Evolutionary conservation across 768 basidiomycete species (phyloP).

Genomic region (Tricholoma bakamatsutake): DNA sequence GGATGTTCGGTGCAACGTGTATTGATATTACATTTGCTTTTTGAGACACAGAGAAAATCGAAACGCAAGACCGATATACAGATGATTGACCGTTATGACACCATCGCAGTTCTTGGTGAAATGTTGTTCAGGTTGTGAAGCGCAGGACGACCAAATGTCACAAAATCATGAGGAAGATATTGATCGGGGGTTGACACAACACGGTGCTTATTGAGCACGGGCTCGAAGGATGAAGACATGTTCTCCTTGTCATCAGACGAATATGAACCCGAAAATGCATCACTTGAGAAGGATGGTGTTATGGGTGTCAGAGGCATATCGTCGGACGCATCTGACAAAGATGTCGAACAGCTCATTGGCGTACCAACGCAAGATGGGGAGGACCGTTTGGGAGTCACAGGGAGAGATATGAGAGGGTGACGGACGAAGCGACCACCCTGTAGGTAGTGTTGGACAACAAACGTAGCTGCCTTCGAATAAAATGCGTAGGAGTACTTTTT

Average conservation of each 20-base stretch:
- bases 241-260: conserved; percentile 81
- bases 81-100: conserved; percentile 44
- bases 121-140: conserved; percentile 73
- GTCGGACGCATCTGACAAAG: conserved; percentile 70
- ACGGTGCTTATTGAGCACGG: conserved; percentile 64
- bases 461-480: conserved; percentile 92
- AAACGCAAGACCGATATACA: conserved; percentile 32
- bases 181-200: conserved; percentile 68
- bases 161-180: conserved; percentile 76
- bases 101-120: conserved; percentile 53
- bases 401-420: conserved; percentile 42
- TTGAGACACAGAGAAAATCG: conserved; percentile 41
- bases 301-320: conserved; percentile 82
- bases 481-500: conserved; percentile 98
- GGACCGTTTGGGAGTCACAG: conserved; percentile 61
- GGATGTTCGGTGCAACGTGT: conserved; percentile 56
- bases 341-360: conserved; percentile 69
- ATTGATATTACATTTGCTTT: conserved; percentile 79
- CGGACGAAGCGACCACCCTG: conserved; percentile 72
- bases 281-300: conserved; percentile 62
- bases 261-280: conserved; percentile 42
- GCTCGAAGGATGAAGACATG: conserved; percentile 62
- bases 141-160: conserved; percentile 70
- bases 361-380: conserved; percentile 58
- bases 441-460: conserved; percentile 91